Conservation (phyloP, 179 eudicot species). For the Patellifolia procumbens region DNA sequence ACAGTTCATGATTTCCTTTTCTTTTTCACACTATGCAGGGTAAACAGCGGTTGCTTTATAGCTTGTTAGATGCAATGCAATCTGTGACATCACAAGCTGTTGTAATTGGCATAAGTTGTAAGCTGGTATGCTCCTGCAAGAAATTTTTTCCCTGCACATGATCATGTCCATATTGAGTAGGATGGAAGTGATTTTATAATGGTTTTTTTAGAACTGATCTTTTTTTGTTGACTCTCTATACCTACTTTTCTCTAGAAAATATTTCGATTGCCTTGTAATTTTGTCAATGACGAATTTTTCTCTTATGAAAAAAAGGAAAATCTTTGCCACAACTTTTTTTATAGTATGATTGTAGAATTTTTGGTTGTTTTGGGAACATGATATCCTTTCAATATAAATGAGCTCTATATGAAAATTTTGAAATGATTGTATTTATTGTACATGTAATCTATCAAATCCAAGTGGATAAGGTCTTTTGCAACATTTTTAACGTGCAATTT, state of each 20-base stretch:
- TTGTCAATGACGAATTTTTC: not conserved
- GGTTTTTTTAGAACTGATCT: not conserved
- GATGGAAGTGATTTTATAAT: not conserved
- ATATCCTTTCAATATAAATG: not conserved
- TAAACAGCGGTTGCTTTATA: conserved; percentile 85
- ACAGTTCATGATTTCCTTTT: not conserved
- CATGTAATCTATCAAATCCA: not conserved
- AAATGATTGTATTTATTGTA: not conserved
- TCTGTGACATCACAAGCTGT: conserved; percentile 92
- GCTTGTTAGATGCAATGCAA: conserved; percentile 96
- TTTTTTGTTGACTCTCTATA: not conserved
- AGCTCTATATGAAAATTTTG: not conserved
- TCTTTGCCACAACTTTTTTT: not conserved
- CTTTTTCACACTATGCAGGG: conserved; percentile 54
- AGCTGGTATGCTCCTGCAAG: conserved; percentile 52
- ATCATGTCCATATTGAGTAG: not conserved
- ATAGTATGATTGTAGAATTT: not conserved
- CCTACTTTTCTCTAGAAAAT: not conserved
- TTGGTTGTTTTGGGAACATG: not conserved
- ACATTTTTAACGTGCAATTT: not conserved
- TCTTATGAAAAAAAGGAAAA: not conserved
- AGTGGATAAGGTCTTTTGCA: not conserved
- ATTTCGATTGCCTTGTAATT: not conserved
- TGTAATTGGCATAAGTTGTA: conserved; percentile 86
- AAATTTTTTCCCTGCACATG: not conserved